Base-by-base conservation (phyloP, 2,329 filamentous ascomycete genomes). In the Fusarium sp. region DNA sequence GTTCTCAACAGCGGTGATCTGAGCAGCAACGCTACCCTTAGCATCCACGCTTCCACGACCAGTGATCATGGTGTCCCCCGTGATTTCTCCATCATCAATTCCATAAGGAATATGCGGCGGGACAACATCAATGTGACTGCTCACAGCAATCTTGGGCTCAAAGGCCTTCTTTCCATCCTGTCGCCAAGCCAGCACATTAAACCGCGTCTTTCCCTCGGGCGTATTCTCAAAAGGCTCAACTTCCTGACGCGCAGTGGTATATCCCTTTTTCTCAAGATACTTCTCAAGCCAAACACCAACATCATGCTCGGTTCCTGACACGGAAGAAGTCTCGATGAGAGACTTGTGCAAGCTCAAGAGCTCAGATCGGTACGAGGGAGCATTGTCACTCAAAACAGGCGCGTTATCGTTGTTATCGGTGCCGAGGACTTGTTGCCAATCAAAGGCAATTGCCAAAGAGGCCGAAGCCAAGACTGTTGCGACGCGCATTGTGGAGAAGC, bases 41-140 rank as follows among this genome's bases (percentile, higher is more conserved):
- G 88, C 90, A 76, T 91, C 93, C 22, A 94, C 92, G 56, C 86
- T 90, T 52, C 93, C 93, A 32, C 93, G 89, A 4, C 93, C 93
- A 54, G 85, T 87, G 64, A 95, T 92, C 62, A 85, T 66, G 53
- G 86, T 84, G 65, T 86, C 76, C 9, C 76, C 64, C 16, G 79
- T 83, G 38, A 83, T 75, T 18, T 77, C 75, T 10, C 84, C 84
- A 41, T 84, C 80, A 32, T 85, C 83, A 12, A 89, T 85, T 44
- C 84, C 83, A 78, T 94, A 94, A 0, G 90, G 90, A 63, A 93
- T 91, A 77, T 88, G 89, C 0, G 92, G 92, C 1, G 92, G 91
- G 0, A 93, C 91, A 4, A 87, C 87, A 75, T 98, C 94, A 74
- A 97, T 95, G 78, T 97, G 94, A 60, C 91, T 94, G 2, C 90